A percentile compares a stretch with the other conserved stretches of the same genome.
These are phyloP conservation scores for Hsuehochloa calcarea DNA, from an alignment of 176 grass and related monocot species.

Conservation along the genomic window DNA sequence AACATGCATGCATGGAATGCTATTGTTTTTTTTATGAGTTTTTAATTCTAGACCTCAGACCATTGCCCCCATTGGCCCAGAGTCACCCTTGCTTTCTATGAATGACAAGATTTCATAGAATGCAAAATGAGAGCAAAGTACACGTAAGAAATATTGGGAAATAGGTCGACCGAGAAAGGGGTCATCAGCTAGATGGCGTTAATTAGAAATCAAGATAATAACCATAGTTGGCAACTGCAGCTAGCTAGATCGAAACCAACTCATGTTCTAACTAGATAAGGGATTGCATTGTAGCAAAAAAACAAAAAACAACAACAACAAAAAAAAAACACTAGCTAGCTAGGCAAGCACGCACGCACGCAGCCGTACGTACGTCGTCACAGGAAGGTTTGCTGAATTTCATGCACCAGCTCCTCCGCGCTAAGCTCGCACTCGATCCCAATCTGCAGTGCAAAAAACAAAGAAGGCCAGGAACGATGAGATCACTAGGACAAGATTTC, in stretches of 20 bases:
- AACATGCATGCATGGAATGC: too few relatives aligned
- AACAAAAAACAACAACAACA: too few relatives aligned
- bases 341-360: not conserved
- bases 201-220: not conserved
- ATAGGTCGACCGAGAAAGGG: not conserved
- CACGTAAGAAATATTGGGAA: not conserved
- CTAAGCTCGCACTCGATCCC: slow-evolving; percentile 91
- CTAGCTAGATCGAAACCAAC: not conserved
- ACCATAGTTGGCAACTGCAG: not conserved
- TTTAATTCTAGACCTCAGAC: too few relatives aligned
- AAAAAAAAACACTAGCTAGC: too few relatives aligned
- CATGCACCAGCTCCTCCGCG: slow-evolving; percentile 71
- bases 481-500: not conserved
- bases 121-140: not conserved
- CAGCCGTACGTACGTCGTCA: slow-evolving; percentile 15
- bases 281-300: not conserved
- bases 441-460: slow-evolving; percentile 46
- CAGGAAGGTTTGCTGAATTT: slow-evolving; percentile 69
- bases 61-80: too few relatives aligned
- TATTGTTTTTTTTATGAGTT: too few relatives aligned
- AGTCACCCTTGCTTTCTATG: not conserved
- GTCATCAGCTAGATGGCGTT: not conserved
- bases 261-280: not conserved
- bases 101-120: not conserved
- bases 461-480: not conserved